phyloP scores from a whole-genome alignment of 768 basidiomycete genomes.

The Phaeolepiota aurea region DNA sequence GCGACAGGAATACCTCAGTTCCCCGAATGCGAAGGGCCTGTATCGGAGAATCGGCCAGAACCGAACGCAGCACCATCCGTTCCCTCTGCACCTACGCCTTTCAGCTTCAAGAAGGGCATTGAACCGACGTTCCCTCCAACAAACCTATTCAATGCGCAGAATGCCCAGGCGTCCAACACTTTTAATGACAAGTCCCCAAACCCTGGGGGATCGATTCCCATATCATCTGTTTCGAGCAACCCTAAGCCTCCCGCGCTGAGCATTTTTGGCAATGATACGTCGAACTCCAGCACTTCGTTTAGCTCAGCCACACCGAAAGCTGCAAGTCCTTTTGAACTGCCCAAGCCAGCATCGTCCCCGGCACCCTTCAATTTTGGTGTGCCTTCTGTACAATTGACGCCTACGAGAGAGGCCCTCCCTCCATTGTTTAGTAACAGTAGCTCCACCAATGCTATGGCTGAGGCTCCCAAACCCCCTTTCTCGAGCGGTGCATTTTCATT shows the following conservation, averaged over 20 bases:
- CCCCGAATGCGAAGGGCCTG: no score
- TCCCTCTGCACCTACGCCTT: no score
- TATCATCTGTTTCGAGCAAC: slow-evolving; percentile 9
- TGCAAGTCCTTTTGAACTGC: slow-evolving; percentile 11
- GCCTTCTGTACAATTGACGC: slow-evolving; percentile 7
- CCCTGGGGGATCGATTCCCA: slow-evolving; percentile 1
- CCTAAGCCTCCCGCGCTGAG: slow-evolving; percentile 8
- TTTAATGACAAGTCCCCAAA: no score
- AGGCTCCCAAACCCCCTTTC: slow-evolving; percentile 36
- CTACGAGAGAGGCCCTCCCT: slow-evolving; percentile 8
- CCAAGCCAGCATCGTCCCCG: slow-evolving; percentile 16
- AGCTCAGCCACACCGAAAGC: not conserved
- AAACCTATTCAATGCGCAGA: no score
- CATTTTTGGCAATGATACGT: slow-evolving; percentile 11
- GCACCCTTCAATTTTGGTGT: slow-evolving; percentile 26
- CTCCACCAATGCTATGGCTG: slow-evolving; percentile 8
- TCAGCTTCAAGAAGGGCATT: no score
- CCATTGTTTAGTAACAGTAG: slow-evolving; percentile 4
- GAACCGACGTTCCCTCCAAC: no score
- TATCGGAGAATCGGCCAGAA: not conserved
- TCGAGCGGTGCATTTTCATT: slow-evolving; percentile 15
- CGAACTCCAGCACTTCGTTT: slow-evolving; percentile 7
- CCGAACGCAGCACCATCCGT: not conserved
- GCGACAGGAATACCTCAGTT: not conserved
- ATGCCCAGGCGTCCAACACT: no score